Evolutionary conservation across 2,329 filamentous ascomycete genomes (phyloP), one percentile per base, ranked within the genome.

Genomic region (Hymenoscyphus salicellus): DNA sequence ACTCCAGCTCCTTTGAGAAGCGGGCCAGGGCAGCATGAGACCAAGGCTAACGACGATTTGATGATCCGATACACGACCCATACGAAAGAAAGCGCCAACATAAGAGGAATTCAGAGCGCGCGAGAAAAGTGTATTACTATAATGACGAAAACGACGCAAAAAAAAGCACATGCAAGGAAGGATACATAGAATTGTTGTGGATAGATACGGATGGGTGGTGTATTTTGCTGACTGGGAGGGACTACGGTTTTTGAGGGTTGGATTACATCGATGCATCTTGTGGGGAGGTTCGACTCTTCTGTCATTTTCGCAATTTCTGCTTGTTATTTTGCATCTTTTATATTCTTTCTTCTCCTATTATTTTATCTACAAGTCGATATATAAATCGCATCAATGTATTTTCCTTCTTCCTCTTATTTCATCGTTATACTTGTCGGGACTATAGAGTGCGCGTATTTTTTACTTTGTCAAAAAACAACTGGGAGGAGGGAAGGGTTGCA

Each of bases 61-160:
- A 38, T 5, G 43, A 55, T 52, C n/a, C 43, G 43, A 49, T n/a
- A 49, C 43, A 49, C 43, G 43, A 49, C 43, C 43, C 43, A 16
- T 23, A 61, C 16, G 43, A 23, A 20, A 30, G 41, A 46, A 41
- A 49, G 59, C 36, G 16, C 30, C 28, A 23, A 36, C 28, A 46
- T 36, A 23, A 17, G 23, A 52, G 43, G 17, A 46, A 23, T 30
- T 33, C 30, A 33, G 28, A 57, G 38, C 7, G 20, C 55, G 20
- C 60, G 41, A 46, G 30, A 46, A 28, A 46, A 28, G 62, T 67
- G 68, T 69, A 68, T 66, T 66, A 69, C 52, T 67, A 67, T 65
- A 59, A 68, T 59, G 58, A 64, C 17, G 36, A 64, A 23, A 59
- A 61, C 16, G 28, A 59, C 49, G 52, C 52, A 20, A 57, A 41